Base-by-base conservation (phyloP, 495 filamentous ascomycete genomes). In the Penicillium steckii region DNA sequence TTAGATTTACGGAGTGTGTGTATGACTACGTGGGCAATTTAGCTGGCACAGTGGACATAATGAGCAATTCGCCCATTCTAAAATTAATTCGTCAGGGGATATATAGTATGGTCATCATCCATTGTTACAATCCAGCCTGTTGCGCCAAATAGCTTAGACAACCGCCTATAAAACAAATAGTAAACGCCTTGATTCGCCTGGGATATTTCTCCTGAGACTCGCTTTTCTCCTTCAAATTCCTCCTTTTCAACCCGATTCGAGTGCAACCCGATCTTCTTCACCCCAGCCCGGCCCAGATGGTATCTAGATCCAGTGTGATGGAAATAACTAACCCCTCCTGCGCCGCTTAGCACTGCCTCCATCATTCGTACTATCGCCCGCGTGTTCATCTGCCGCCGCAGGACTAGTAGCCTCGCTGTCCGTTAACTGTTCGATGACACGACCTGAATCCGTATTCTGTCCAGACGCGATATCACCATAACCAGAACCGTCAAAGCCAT, bases 341-440 rank as follows among this genome's bases (percentile, higher is more conserved):
- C 73, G 68, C 22, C 73, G 61, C 51, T 76, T 76, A 12, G 56
- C 61, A 26, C 70, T 68, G 32, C 68, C 63, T 26, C 58, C 64
- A 44, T 53, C 55, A 8, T 63, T 49, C 8, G 43, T 19, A 32
- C 13, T 17, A 12, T 56, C 55, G n/a, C n/a, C 52, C 2, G 37
- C 10, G 8, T 41, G 52, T 9, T 73, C 70, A 30, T 72, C 74
- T 3, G 48, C 65, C 55, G 52, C 42, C 17, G 66, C 54, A 4
- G 75, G 75, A 53, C 75, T 79, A 6, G 75, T 72, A n/a, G 67
- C 44, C 56, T 77, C 75, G 48, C 75, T 79, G 46, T 76, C 75
- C 3, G 73, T 75, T 50, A 76, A 58, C 15, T 76, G 69, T 51
- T 79, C 75, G 15, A 75, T 60, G 15, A 76, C 64, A 10, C 75